These are phyloP conservation scores for Persicaria tinctoria DNA, from an alignment of 148 eudicot species.

Conservation along the genomic window DNA sequence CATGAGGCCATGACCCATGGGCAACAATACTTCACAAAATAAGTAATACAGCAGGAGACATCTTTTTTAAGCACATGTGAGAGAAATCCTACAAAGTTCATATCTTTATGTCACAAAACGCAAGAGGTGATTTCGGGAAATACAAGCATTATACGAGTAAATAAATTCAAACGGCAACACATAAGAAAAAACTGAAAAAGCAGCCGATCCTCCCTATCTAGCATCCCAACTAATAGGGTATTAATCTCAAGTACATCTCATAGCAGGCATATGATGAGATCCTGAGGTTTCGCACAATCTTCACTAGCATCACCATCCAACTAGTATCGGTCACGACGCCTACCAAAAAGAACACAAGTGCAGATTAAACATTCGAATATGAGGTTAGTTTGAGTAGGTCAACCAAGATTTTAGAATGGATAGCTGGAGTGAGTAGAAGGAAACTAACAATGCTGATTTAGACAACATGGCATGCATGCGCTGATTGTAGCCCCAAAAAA, in stretches of 20 bases:
- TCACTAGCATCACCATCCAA: not conserved
- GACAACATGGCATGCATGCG: too few species aligned
- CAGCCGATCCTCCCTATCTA: conserved; percentile 1
- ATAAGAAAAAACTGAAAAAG: not conserved
- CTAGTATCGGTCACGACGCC: conserved; percentile 8
- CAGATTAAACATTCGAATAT: not conserved
- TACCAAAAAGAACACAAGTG: not conserved
- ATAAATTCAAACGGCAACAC: not conserved
- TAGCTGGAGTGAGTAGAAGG: not conserved
- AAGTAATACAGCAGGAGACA: not conserved
- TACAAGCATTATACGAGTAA: not conserved
- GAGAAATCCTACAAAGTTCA: not conserved
- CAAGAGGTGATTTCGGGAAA: not conserved
- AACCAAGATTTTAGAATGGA: not conserved
- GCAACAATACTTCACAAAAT: not conserved
- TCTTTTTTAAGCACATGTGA: not conserved
- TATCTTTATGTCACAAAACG: not conserved
- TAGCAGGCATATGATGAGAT: not conserved
- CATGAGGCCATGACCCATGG: not conserved
- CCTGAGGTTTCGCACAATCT: not conserved
- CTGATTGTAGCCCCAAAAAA: not conserved
- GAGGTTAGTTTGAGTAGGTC: not conserved
- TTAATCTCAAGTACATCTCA: not conserved
- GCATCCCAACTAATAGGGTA: not conserved
- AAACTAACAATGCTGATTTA: too few species aligned